phyloP scores from a whole-genome alignment of 495 filamentous ascomycete species.

The Ramalina intermedia region DNA sequence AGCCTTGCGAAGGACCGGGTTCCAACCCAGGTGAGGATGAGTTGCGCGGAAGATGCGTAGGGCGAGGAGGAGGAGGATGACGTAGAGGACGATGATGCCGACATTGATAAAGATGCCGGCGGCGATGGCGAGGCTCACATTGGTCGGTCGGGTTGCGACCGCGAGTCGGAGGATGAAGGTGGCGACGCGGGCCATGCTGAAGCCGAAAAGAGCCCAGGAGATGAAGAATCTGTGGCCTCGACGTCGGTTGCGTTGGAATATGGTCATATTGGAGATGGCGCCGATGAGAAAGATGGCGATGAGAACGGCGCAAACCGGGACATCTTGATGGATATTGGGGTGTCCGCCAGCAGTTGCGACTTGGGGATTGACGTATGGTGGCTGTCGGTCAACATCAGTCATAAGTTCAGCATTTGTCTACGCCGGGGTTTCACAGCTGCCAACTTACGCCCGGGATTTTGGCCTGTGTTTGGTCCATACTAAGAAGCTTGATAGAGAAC shows the following conservation, averaged over 20 bases:
- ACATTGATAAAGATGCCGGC: conserved; percentile 58
- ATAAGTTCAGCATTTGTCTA: no score
- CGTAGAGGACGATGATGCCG: conserved; percentile 59
- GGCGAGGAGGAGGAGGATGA: conserved; percentile 62
- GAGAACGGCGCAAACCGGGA: conserved; percentile 48
- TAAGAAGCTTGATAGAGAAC: no score
- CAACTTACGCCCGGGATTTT: no score
- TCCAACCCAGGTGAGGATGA: conserved; percentile 58
- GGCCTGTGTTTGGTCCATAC: no score
- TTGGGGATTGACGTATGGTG: conserved; percentile 23
- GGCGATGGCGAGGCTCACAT: conserved; percentile 47
- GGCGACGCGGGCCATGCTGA: conserved; percentile 56
- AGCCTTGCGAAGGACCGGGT: conserved; percentile 24
- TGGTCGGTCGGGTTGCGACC: conserved; percentile 21
- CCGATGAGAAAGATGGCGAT: conserved; percentile 43
- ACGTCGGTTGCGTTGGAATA: conserved; percentile 44
- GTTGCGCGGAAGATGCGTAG: conserved; percentile 61
- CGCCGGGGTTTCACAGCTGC: no score
- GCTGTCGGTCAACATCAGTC: not conserved
- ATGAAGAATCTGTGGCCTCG: conserved; percentile 52
- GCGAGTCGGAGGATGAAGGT: conserved; percentile 49
- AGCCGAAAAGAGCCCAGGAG: conserved; percentile 53
- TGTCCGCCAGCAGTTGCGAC: conserved; percentile 41
- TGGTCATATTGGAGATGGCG: conserved; percentile 45
- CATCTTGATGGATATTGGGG: conserved; percentile 40